Conservation (phyloP, 2,329 filamentous ascomycete genomes). For the Fusarium gaditjirri region DNA sequence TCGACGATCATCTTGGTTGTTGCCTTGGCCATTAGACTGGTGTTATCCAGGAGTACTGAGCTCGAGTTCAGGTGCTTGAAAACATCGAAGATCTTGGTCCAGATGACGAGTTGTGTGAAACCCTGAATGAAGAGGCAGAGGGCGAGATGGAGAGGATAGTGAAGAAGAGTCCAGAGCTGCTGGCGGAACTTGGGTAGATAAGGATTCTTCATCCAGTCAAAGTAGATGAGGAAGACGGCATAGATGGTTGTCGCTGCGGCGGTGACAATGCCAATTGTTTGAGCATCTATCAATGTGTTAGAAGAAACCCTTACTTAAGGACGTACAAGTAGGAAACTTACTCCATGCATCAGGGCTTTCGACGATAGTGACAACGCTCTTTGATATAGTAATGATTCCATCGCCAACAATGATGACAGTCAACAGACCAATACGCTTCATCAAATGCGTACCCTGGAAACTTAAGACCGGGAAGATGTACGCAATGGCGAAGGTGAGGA, state of each 20-base stretch:
- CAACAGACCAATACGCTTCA: slow-evolving; percentile 70
- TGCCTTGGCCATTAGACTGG: slow-evolving; percentile 15
- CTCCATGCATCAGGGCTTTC: slow-evolving; percentile 55
- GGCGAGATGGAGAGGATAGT: slow-evolving; percentile 72
- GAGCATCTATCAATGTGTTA: slow-evolving; percentile 44
- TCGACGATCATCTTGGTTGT: slow-evolving; percentile 36
- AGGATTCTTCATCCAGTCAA: slow-evolving; percentile 73
- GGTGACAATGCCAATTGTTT: slow-evolving; percentile 54
- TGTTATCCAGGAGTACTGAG: slow-evolving; percentile 16
- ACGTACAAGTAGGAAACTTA: slow-evolving; percentile 30
- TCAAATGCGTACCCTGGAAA: slow-evolving; percentile 71
- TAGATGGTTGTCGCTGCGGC: slow-evolving; percentile 56
- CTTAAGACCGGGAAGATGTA: slow-evolving; percentile 65
- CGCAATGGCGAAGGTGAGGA: slow-evolving; percentile 63
- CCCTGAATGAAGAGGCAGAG: slow-evolving; percentile 73
- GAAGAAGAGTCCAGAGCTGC: slow-evolving; percentile 66
- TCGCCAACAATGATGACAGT: slow-evolving; percentile 75
- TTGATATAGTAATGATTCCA: slow-evolving; percentile 68
- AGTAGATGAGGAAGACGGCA: slow-evolving; percentile 59
- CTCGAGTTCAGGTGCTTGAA: slow-evolving; percentile 33
- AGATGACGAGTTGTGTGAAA: slow-evolving; percentile 65
- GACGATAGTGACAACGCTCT: slow-evolving; percentile 62
- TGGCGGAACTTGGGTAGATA: slow-evolving; percentile 67
- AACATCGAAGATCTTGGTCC: slow-evolving; percentile 53
- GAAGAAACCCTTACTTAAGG: background rate